These are phyloP conservation scores for Astrothelium subdiscretum DNA, from an alignment of 495 filamentous ascomycete species.

Conservation along the genomic window DNA sequence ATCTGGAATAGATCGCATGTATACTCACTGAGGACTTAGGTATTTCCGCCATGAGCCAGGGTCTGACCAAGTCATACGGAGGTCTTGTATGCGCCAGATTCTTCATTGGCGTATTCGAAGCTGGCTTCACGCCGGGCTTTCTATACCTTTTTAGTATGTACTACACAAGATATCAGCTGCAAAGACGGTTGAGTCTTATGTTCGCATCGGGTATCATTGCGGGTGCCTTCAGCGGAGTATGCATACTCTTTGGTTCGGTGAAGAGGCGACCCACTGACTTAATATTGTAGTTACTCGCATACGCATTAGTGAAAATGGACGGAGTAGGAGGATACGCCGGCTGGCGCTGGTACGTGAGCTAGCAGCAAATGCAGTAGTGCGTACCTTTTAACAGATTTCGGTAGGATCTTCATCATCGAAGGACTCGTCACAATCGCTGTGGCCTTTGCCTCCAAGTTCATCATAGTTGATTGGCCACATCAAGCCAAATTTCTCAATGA, in stretches of 20 bases:
- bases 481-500: slow-evolving; percentile 17
- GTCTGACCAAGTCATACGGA: slow-evolving; percentile 41
- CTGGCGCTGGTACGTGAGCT: slow-evolving; percentile 25
- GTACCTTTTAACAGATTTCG: not conserved
- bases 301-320: slow-evolving; percentile 44
- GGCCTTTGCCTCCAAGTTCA: slow-evolving; percentile 6
- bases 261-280: not conserved
- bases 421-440: slow-evolving; percentile 4
- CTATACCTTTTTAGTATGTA: slow-evolving; percentile 39
- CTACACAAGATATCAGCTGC: slow-evolving; percentile 51
- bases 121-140: slow-evolving; percentile 37
- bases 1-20: not conserved
- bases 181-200: slow-evolving; percentile 46
- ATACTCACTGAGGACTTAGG: slow-evolving; percentile 11
- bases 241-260: not conserved
- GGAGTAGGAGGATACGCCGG: slow-evolving; percentile 34
- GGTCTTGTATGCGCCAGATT: slow-evolving; percentile 47
- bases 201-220: slow-evolving; percentile 46
- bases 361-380: not conserved
- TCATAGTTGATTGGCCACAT: slow-evolving; percentile 8
- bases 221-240: slow-evolving; percentile 47
- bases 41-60: slow-evolving; percentile 44
- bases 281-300: slow-evolving; percentile 37
- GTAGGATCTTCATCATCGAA: slow-evolving; percentile 13
- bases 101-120: slow-evolving; percentile 48